Base-by-base conservation (phyloP, 176 grass and related monocot species). In the Paspalum notatum region DNA sequence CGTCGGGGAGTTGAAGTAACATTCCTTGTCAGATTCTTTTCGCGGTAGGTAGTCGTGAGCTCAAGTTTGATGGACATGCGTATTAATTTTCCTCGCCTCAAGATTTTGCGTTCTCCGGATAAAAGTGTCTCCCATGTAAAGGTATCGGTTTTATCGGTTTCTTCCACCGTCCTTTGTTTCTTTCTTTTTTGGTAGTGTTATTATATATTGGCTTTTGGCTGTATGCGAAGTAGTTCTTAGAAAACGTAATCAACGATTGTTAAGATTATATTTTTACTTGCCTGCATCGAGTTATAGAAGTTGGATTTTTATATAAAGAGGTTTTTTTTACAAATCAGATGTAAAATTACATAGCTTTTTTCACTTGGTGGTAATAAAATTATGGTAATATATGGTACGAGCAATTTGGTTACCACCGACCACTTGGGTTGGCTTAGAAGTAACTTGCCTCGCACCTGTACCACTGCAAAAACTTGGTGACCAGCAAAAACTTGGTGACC, bases 11-110 rank as follows among this genome's bases (percentile, higher is more conserved):
- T 81, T n/a, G 47, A 71, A 67, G 77, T 71, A 57, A 76, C 87
- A 85, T 85, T 85, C 71, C 47, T 39, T 76, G 38, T 46, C 22
- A 55, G 47, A 81, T 63, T 89, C 17, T 80, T 7, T 80, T 75
- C 4, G 46, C 64, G 87, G 70, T 89, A 70, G 87, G 82, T 89
- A 89, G 82, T 76, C 82, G 71, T 85, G 87, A 56, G 63, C 82
- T 85, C 18, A 70, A 85, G 77, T 89, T 37, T 71, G 71, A 63
- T 80, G 71, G 76, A 89, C 82, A 75, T 62, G 82, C 76, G 45
- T 18, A 52, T 18, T 51, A 54, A 75, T 84, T 74, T 39, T 83
- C 72, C 26, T 80, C 76, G n/a, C 12, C 77, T 76, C 56, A 41
- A 21, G 7, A 59, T 63, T 74, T 75, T 75, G 49, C 25, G 71